Percentiles rank a stretch among this genome's conserved stretches.
Evolutionary conservation across 192 early-diverging fungal species (phyloP).

Genomic region (Thamnidium elegans): DNA sequence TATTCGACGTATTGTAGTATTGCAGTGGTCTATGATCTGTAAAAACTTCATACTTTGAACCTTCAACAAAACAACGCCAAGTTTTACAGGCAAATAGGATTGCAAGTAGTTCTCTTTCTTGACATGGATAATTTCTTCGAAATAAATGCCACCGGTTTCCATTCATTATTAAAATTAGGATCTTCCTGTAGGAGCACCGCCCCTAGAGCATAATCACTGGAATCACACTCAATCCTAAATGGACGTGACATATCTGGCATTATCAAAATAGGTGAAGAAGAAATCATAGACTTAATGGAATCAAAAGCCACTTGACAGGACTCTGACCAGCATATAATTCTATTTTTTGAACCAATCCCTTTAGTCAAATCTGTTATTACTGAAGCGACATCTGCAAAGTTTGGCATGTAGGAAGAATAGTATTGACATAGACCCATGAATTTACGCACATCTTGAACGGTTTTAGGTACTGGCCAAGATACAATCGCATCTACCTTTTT

Average conservation of each 20-base stretch:
- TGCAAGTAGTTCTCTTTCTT: conserved; percentile 10
- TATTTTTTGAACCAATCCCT: neutral
- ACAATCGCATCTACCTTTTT: conserved; percentile 23
- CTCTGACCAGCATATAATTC: neutral
- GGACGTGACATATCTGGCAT: neutral
- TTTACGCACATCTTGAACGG: conserved; percentile 17
- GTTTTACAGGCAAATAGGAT: conserved; percentile 7
- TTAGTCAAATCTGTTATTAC: conserved; percentile 19
- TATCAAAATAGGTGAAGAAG: neutral
- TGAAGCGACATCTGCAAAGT: conserved; percentile 12
- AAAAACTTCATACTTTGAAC: neutral
- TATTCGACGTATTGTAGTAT: neutral
- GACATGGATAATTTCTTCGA: conserved; percentile 32
- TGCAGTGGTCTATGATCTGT: conserved; percentile 11
- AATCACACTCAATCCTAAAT: conserved; percentile 1
- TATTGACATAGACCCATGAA: conserved; percentile 31
- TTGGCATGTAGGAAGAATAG: conserved; percentile 19
- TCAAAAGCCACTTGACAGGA: conserved; percentile 1
- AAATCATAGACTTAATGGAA: neutral
- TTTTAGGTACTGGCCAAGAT: conserved; percentile 20
- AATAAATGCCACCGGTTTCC: conserved; percentile 33
- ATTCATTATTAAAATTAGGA: neutral
- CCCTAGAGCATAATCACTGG: neutral
- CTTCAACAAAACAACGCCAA: conserved; percentile 21
- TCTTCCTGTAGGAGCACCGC: neutral